phyloP scores from a whole-genome alignment of 164 flowering plant genomes.

The Annona cherimola region DNA sequence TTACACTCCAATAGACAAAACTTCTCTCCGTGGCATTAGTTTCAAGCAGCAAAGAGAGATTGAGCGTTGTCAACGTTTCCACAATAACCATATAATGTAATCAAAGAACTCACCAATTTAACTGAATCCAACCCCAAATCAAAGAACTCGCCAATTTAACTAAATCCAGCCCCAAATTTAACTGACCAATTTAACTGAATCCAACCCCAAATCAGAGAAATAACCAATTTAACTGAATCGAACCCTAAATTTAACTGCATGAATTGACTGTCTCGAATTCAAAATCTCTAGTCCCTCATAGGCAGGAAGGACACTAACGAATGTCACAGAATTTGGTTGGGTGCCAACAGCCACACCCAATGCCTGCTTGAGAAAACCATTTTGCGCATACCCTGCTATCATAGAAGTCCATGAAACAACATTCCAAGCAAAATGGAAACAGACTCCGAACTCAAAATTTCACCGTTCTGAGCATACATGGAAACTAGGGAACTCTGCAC shows the following conservation, averaged over 20 bases:
- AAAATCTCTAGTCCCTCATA: slow-evolving; percentile 19
- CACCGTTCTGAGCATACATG: slow-evolving; percentile 30
- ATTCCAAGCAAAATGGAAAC: slow-evolving; percentile 19
- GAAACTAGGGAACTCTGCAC: slow-evolving; percentile 29
- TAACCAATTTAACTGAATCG: slow-evolving; percentile 27
- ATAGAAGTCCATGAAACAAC: slow-evolving; percentile 34
- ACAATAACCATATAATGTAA: too few relatives aligned
- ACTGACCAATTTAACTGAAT: too few relatives aligned
- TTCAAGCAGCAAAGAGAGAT: too few relatives aligned
- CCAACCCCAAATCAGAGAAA: too few relatives aligned
- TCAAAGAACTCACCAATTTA: too few relatives aligned
- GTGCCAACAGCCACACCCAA: slow-evolving; percentile 19
- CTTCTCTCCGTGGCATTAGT: too few relatives aligned
- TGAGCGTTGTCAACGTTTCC: too few relatives aligned
- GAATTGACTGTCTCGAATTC: slow-evolving; percentile 26
- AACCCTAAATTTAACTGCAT: too few relatives aligned
- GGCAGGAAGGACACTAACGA: slow-evolving; percentile 33
- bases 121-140: too few relatives aligned
- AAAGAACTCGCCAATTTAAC: too few relatives aligned
- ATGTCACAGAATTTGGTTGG: slow-evolving; percentile 27
- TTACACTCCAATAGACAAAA: too few relatives aligned
- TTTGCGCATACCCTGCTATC: slow-evolving; percentile 32
- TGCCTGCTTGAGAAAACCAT: slow-evolving; percentile 19
- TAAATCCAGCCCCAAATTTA: too few relatives aligned
- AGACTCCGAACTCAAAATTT: slow-evolving; percentile 17